phyloP scores from a whole-genome alignment of 371 early-diverging fungal species.

The Rhizopus microsporus region DNA sequence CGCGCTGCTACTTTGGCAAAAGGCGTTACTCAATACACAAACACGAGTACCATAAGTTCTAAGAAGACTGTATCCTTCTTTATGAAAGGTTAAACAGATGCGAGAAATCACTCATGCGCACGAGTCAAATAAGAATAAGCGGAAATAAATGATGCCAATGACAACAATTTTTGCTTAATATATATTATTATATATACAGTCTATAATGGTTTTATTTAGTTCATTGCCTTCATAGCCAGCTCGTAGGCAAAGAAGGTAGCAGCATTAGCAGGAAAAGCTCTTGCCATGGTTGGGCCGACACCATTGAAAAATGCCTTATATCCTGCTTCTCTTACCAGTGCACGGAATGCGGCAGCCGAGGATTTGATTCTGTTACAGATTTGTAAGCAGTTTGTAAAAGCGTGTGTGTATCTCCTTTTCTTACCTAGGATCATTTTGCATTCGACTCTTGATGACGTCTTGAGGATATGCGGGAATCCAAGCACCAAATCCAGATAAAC shows the following conservation, averaged over 20 bases:
- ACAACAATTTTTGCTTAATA: too few species aligned
- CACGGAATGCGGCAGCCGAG: conserved; percentile 4
- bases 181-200: too few species aligned
- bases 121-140: too few species aligned
- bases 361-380: conserved; percentile 6
- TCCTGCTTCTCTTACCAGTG: conserved; percentile 32
- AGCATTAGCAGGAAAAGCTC: conserved; percentile 92
- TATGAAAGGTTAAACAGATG: too few species aligned
- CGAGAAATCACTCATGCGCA: too few species aligned
- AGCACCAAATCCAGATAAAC: conserved; percentile 79
- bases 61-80: too few species aligned
- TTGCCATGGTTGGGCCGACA: conserved; percentile 81
- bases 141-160: too few species aligned
- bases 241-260: conserved; percentile 86
- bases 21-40: too few species aligned
- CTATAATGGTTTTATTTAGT: conserved; percentile 6
- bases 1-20: too few species aligned
- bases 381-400: not conserved
- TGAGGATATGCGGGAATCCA: conserved; percentile 91
- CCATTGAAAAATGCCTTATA: conserved; percentile 74
- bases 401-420: not conserved
- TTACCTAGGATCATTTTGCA: conserved; percentile 65
- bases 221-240: conserved; percentile 66
- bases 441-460: conserved; percentile 85
- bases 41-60: too few species aligned